phyloP scores from a whole-genome alignment of 176 grass and related monocot genomes.

The Leersia perrieri region DNA sequence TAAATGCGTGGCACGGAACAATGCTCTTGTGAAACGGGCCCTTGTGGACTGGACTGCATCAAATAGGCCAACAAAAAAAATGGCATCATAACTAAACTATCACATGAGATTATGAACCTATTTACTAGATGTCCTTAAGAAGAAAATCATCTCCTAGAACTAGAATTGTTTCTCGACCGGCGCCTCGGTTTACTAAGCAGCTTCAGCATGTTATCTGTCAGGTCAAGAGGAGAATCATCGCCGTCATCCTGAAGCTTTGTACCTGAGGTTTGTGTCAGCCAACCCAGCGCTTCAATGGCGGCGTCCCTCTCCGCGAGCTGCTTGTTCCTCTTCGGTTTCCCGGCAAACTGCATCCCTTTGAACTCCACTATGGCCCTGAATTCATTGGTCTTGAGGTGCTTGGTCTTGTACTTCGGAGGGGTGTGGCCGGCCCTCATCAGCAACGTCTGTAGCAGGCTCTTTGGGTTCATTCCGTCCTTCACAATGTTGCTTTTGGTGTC shows the following conservation, averaged over 20 bases:
- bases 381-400: constrained; percentile 94
- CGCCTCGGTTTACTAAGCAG: constrained; percentile 71
- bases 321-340: constrained; percentile 94
- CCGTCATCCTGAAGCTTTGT: constrained; percentile 51
- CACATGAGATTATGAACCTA: neutral
- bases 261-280: constrained; percentile 84
- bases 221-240: constrained; percentile 63
- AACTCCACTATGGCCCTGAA: constrained; percentile 94
- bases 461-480: constrained; percentile 75
- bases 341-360: constrained; percentile 94
- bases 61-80: neutral
- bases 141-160: constrained; percentile 13
- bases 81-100: neutral
- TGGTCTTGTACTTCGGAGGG: constrained; percentile 92
- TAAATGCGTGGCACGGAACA: too few species aligned
- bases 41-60: neutral
- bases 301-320: constrained; percentile 89
- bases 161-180: constrained; percentile 27
- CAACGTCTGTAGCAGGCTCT: constrained; percentile 89
- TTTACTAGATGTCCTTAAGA: neutral
- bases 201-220: constrained; percentile 96
- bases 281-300: constrained; percentile 77
- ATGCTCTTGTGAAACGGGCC: neutral
- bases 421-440: constrained; percentile 85
- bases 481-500: constrained; percentile 51